Conservation (phyloP, 164 flowering plant genomes). For the Berberis vulgaris region DNA sequence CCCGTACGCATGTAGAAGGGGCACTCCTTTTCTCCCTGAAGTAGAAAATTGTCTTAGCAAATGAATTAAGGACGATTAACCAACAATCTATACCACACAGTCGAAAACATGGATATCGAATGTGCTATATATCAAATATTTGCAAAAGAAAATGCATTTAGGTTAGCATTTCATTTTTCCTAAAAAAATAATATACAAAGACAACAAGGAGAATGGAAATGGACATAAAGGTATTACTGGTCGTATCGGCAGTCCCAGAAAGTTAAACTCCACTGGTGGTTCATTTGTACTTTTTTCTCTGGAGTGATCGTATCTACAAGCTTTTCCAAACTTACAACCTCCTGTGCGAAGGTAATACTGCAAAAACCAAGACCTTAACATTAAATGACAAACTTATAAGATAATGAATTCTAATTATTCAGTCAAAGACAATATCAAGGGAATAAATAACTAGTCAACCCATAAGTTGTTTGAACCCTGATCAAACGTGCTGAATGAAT, state of each 20-base stretch:
- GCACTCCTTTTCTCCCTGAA: conserved; percentile 88
- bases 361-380: conserved; percentile 11
- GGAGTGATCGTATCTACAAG: conserved; percentile 65
- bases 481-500: too few species aligned
- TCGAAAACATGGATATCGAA: too few species aligned
- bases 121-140: too few species aligned
- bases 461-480: too few species aligned
- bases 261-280: conserved; percentile 52
- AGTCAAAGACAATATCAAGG: too few species aligned
- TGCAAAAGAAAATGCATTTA: too few species aligned
- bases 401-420: too few species aligned
- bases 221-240: conserved; percentile 35
- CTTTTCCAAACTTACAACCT: conserved; percentile 73
- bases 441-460: too few species aligned
- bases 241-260: conserved; percentile 81
- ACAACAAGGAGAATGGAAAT: neutral
- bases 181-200: too few species aligned
- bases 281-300: conserved; percentile 28
- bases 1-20: conserved; percentile 88
- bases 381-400: too few species aligned
- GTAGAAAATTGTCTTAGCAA: conserved; percentile 3
- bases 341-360: conserved; percentile 78
- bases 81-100: too few species aligned
- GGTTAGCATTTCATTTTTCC: too few species aligned
- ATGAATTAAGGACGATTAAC: neutral